A percentile compares a stretch with the other conserved stretches of the same genome.
phyloP scores from a whole-genome alignment of 176 grass and related monocot genomes.

The Lolium multiflorum region DNA sequence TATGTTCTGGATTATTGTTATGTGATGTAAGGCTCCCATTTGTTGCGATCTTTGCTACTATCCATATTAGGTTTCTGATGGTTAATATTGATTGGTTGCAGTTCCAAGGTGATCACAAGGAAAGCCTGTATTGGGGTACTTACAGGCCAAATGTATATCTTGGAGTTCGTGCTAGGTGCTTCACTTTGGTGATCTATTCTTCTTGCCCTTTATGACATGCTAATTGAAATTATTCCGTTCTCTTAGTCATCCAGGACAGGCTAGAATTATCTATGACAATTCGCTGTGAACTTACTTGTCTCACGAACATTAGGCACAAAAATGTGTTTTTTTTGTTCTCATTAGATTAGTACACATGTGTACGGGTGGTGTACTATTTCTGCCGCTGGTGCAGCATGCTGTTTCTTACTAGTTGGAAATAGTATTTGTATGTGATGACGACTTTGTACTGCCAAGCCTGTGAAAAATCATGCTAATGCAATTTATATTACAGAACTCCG shows the following conservation, averaged over 20 bases:
- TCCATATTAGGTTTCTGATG: slow-evolving; percentile 38
- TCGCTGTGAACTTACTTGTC: slow-evolving; percentile 15
- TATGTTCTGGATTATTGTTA: not conserved
- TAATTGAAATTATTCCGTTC: slow-evolving; percentile 33
- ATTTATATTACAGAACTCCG: slow-evolving; percentile 73
- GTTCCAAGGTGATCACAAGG: slow-evolving; percentile 90
- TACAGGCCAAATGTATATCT: slow-evolving; percentile 94
- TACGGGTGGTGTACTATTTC: not conserved
- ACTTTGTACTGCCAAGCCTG: slow-evolving; percentile 13
- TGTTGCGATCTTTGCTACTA: slow-evolving; percentile 18
- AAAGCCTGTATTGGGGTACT: slow-evolving; percentile 96
- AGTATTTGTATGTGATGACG: slow-evolving; percentile 8
- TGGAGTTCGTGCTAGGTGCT: slow-evolving; percentile 90
- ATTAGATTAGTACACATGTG: slow-evolving; percentile 15
- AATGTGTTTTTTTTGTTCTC: not conserved
- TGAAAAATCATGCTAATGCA: slow-evolving; percentile 32
- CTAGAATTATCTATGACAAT: slow-evolving; percentile 5
- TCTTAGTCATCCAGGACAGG: slow-evolving; percentile 14
- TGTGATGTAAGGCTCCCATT: slow-evolving; percentile 19
- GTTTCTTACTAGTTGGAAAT: slow-evolving; percentile 34
- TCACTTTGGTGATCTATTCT: slow-evolving; percentile 16
- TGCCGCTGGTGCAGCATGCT: slow-evolving; percentile 16
- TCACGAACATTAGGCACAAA: not conserved
- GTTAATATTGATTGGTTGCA: slow-evolving; percentile 50
- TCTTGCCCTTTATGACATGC: slow-evolving; percentile 14